Evolutionary conservation across 129 eudicot species (phyloP).

Genomic region (Tagetes erecta): DNA sequence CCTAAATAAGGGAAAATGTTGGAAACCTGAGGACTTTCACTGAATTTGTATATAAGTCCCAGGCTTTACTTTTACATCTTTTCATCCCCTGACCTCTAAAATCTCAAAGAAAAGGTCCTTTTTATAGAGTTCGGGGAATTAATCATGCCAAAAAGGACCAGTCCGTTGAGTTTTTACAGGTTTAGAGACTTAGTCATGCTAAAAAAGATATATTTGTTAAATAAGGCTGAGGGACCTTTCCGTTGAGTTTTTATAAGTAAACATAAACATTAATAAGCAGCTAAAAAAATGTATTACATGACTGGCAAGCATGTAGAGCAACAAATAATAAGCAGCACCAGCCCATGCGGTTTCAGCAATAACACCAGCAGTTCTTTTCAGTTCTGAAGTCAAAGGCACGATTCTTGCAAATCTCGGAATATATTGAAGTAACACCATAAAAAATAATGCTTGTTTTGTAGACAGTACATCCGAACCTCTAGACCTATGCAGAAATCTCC

Average conservation of each 20-base stretch:
- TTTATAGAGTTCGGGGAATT: background rate
- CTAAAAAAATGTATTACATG: slow-evolving; percentile 56
- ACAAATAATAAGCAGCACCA: slow-evolving; percentile 84
- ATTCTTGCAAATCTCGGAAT: slow-evolving; percentile 69
- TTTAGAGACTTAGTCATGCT: background rate
- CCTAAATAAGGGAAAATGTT: background rate
- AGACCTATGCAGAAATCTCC: slow-evolving; percentile 73
- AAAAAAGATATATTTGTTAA: background rate
- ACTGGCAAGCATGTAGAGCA: slow-evolving; percentile 88
- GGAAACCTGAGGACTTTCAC: background rate
- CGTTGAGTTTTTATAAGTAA: background rate
- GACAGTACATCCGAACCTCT: slow-evolving; percentile 68
- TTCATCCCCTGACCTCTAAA: background rate
- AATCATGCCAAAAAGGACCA: background rate
- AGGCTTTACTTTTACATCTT: background rate
- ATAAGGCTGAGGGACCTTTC: background rate
- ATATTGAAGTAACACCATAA: slow-evolving; percentile 71
- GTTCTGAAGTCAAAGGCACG: slow-evolving; percentile 67
- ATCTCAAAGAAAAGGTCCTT: background rate
- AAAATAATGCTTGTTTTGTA: slow-evolving; percentile 72
- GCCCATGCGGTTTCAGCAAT: slow-evolving; percentile 98
- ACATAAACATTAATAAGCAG: background rate
- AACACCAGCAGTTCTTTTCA: slow-evolving; percentile 87
- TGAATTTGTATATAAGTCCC: background rate
- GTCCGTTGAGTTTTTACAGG: background rate